phyloP scores from a whole-genome alignment of 495 filamentous ascomycete species.

The Margaritispora aquatica region DNA sequence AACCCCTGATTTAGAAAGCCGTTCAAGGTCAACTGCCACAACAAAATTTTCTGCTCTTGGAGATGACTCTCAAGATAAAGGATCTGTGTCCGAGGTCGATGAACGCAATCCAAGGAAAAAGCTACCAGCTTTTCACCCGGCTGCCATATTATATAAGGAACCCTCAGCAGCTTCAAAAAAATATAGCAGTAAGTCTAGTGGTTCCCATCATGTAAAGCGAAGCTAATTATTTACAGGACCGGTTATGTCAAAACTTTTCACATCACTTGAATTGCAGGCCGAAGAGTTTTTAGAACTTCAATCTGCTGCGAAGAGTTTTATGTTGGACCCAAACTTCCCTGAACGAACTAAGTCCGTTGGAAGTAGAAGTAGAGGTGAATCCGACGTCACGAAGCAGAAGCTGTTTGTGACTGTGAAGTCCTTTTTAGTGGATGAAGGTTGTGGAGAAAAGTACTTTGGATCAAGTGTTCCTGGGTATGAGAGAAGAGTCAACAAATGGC shows the following conservation, averaged over 20 bases:
- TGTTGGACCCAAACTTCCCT: conserved; percentile 51
- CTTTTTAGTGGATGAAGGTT: conserved; percentile 49
- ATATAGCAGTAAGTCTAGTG: conserved; percentile 37
- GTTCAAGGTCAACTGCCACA: conserved; percentile 8
- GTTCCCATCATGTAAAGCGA: background rate
- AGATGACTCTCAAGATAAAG: conserved; percentile 2
- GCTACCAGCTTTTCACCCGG: conserved; percentile 49
- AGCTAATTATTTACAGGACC: conserved; percentile 27
- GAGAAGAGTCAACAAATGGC: conserved; percentile 46
- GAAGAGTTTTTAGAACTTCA: conserved; percentile 56
- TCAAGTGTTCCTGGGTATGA: conserved; percentile 28
- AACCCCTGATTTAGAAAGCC: background rate
- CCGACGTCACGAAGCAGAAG: conserved; percentile 54
- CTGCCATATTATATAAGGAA: conserved; percentile 50
- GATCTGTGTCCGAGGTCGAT: background rate
- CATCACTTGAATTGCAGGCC: conserved; percentile 49
- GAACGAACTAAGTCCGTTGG: conserved; percentile 55
- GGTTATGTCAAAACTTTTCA: conserved; percentile 55
- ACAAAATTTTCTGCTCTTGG: conserved; percentile 16
- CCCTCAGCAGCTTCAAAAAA: conserved; percentile 47
- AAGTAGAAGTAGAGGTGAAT: conserved; percentile 51
- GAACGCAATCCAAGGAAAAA: conserved; percentile 17
- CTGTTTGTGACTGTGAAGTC: conserved; percentile 53
- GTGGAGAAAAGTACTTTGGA: conserved; percentile 51
- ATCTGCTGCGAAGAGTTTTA: conserved; percentile 53